phyloP scores from a whole-genome alignment of 805 yeast genomes.

The Suhomyces pyralidae region DNA sequence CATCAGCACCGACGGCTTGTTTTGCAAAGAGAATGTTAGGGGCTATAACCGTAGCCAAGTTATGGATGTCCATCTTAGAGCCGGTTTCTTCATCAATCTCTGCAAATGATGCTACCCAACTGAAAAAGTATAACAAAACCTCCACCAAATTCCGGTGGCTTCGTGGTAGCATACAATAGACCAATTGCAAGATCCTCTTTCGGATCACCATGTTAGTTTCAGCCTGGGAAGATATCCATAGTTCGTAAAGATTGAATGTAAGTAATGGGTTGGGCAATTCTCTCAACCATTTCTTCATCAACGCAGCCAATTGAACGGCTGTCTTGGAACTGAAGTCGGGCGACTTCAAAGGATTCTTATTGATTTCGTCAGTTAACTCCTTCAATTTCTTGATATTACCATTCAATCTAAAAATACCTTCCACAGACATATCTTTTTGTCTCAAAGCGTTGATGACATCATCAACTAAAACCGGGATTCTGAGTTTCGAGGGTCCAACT shows the following conservation, averaged over 20 bases:
- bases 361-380: conserved; percentile 69
- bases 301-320: conserved; percentile 89
- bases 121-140: conserved; percentile 78
- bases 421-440: conserved; percentile 91
- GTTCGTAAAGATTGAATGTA: conserved; percentile 67
- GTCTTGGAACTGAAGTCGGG: conserved; percentile 73
- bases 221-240: conserved; percentile 70
- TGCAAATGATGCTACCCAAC: conserved; percentile 95
- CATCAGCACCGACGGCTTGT: conserved; percentile 30
- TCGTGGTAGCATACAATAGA: conserved; percentile 76
- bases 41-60: conserved; percentile 90
- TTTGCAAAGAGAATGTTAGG: conserved; percentile 80
- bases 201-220: conserved; percentile 46
- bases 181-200: conserved; percentile 56
- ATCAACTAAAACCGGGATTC: conserved; percentile 83
- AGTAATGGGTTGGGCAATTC: conserved; percentile 91
- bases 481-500: conserved; percentile 73
- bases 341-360: conserved; percentile 64
- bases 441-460: conserved; percentile 80
- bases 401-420: conserved; percentile 93
- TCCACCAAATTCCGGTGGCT: conserved; percentile 82
- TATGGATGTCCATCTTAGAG: conserved; percentile 94
- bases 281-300: conserved; percentile 85
- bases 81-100: conserved; percentile 82
- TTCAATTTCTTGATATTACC: conserved; percentile 86